These are phyloP conservation scores for Cordyceps farinosa DNA, from an alignment of 2,329 filamentous ascomycete genomes.

Conservation along the genomic window DNA sequence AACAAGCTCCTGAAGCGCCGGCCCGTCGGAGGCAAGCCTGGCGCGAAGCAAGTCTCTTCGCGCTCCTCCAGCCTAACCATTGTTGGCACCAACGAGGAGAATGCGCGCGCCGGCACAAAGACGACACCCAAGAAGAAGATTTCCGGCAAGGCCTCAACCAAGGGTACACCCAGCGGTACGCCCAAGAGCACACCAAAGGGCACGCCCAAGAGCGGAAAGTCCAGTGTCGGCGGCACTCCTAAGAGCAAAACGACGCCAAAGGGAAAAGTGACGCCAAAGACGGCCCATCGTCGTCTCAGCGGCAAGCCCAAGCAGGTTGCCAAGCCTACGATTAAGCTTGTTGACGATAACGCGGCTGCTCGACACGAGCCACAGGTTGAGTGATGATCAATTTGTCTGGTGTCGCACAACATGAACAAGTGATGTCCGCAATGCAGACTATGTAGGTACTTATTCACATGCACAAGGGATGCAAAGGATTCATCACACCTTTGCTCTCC, in stretches of 20 bases:
- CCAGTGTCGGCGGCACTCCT: neutral
- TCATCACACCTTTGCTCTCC: neutral
- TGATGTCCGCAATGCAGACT: neutral
- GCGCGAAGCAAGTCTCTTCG: slow-evolving; percentile 15
- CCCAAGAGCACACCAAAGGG: slow-evolving; percentile 19
- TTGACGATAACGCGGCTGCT: neutral
- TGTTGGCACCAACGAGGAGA: slow-evolving; percentile 15
- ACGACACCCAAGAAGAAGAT: slow-evolving; percentile 6
- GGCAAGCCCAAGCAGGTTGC: slow-evolving; percentile 12
- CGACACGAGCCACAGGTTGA: neutral
- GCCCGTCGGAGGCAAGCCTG: neutral
- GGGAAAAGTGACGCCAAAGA: slow-evolving; percentile 18
- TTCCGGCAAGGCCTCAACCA: slow-evolving; percentile 18
- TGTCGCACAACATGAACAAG: neutral
- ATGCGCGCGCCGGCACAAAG: slow-evolving; percentile 18
- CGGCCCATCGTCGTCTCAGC: slow-evolving; percentile 15
- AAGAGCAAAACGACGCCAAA: slow-evolving; percentile 16
- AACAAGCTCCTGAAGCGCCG: slow-evolving; percentile 19
- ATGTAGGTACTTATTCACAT: neutral
- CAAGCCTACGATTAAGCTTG: slow-evolving; percentile 14
- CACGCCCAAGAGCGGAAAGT: slow-evolving; percentile 17
- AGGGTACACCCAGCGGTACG: slow-evolving; percentile 20
- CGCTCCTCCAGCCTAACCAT: slow-evolving; percentile 25
- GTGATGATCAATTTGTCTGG: neutral
- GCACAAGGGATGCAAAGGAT: neutral